Evolutionary conservation across 148 eudicot species (phyloP), one percentile per base, ranked within the genome.

Genomic region (Diospyros lotus): DNA sequence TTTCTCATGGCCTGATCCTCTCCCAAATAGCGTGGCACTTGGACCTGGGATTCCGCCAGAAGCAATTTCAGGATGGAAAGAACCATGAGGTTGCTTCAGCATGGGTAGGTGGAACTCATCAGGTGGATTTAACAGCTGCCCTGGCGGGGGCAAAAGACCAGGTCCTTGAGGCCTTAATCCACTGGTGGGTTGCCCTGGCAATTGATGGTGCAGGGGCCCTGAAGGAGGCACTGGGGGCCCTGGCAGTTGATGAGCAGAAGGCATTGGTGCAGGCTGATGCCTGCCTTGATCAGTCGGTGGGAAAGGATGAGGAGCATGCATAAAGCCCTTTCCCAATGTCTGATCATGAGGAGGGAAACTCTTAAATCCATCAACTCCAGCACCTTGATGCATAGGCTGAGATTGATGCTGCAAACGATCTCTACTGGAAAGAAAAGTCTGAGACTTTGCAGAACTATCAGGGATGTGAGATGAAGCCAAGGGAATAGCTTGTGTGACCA

Each of bases 161-260:
- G 89, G 89, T 72, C 92, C 97, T 79, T 85, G 94, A 64, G 89
- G 89, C 82, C 87, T 84, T 54, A 82, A 71, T 53, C 80, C 75
- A 45, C 74, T 75, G 28, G 88, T 79, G 55, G 81, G 78, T 59
- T 84, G 88, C 64, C 88, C 88, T n/a, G 66, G 50, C 58, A 51
- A 73, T 13, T 76, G 80, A 61, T 80, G 50, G 45, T 80, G 80
- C 77, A 79, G 82, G 56, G 82, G 66, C 44, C 71, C 58, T 69
- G 58, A 80, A 15, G 83, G 73, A 58, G 85, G 86, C 75, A 66
- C 64, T 14, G 86, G 51, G 46, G 77, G 75, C 4, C 66, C 82
- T 79, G 80, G 78, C 67, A 81, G 85, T 54, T 82, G 87, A 43
- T 75, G 79, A 63, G 52, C 38, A 7, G 83, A 60, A 48, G 84